A percentile compares a stretch with the other conserved stretches of the same genome.
Evolutionary conservation across 768 basidiomycete genomes (phyloP).

Genomic region (Tricholoma terreum): DNA sequence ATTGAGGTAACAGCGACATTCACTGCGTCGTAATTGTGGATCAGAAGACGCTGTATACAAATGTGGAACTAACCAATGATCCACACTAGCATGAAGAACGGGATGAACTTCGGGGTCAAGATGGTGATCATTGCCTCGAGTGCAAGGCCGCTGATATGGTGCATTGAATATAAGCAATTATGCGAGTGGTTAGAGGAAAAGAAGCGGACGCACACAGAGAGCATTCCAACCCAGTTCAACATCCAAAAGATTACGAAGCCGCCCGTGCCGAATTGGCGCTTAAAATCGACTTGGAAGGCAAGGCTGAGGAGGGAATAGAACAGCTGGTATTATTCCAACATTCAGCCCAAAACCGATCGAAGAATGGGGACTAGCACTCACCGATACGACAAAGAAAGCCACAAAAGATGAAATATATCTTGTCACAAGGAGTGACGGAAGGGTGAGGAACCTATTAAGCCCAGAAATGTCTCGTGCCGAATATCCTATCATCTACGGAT

Average conservation of each 20-base stretch:
- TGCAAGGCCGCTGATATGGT: constrained; percentile 49
- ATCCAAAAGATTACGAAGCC: constrained; percentile 74
- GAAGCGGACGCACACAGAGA: constrained; percentile 43
- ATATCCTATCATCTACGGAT: constrained; percentile 30
- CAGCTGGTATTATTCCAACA: constrained; percentile 34
- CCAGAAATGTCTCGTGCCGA: constrained; percentile 39
- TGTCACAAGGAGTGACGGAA: constrained; percentile 31
- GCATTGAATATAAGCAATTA: too few relatives aligned
- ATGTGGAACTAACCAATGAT: constrained; percentile 49
- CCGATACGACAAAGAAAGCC: constrained; percentile 38
- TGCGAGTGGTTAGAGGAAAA: too few relatives aligned
- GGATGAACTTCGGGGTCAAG: constrained; percentile 52
- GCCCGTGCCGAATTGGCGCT: constrained; percentile 42
- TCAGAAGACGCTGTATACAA: not conserved
- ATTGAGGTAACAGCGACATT: constrained; percentile 60
- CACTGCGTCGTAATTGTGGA: constrained; percentile 26
- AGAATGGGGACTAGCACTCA: constrained; percentile 14
- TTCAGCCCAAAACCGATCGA: not conserved
- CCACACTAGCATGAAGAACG: constrained; percentile 67
- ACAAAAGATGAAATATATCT: constrained; percentile 31
- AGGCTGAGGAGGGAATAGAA: constrained; percentile 59
- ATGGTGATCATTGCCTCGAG: constrained; percentile 60
- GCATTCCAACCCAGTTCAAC: constrained; percentile 63
- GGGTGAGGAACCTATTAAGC: constrained; percentile 28
- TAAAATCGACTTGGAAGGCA: constrained; percentile 60